These are phyloP conservation scores for Thuidium tamariscinum DNA, from an alignment of 225 moss, liverwort and hornwort genomes.

Conservation along the genomic window DNA sequence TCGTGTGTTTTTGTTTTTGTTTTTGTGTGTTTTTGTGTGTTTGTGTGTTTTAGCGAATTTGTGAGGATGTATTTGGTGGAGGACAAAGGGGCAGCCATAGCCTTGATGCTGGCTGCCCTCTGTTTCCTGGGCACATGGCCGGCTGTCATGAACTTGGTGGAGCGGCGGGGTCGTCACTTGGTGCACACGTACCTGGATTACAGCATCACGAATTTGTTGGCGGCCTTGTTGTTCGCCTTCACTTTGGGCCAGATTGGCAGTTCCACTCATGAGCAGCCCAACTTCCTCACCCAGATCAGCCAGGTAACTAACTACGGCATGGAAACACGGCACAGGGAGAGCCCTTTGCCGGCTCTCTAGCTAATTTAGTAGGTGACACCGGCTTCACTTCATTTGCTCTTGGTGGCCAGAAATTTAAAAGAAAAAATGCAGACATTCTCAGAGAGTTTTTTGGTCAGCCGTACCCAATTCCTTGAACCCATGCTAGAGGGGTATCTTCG, in stretches of 20 bases:
- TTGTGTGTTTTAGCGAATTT: neutral
- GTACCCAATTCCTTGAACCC: neutral
- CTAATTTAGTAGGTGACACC: neutral
- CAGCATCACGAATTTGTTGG: conserved; percentile 75
- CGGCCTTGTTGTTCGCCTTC: conserved; percentile 67
- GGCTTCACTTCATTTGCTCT: neutral
- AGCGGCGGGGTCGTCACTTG: conserved; percentile 71
- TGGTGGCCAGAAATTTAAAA: too few species aligned
- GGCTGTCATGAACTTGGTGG: conserved; percentile 70
- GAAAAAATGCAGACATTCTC: too few species aligned
- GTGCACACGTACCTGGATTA: conserved; percentile 97
- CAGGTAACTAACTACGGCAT: conserved; percentile 42
- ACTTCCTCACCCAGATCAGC: conserved; percentile 67
- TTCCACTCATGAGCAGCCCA: conserved; percentile 24
- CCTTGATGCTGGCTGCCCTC: conserved; percentile 81
- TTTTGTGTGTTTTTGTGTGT: neutral
- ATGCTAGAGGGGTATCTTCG: neutral
- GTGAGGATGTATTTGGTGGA: conserved; percentile 52
- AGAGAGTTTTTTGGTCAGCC: neutral
- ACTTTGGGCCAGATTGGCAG: conserved; percentile 79
- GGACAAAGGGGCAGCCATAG: conserved; percentile 74
- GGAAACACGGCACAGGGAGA: neutral
- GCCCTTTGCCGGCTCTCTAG: neutral
- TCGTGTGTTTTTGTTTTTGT: too few species aligned
- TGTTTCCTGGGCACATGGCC: conserved; percentile 88